Base-by-base conservation (phyloP, 768 basidiomycete species). In the Suillus subalutaceus region DNA sequence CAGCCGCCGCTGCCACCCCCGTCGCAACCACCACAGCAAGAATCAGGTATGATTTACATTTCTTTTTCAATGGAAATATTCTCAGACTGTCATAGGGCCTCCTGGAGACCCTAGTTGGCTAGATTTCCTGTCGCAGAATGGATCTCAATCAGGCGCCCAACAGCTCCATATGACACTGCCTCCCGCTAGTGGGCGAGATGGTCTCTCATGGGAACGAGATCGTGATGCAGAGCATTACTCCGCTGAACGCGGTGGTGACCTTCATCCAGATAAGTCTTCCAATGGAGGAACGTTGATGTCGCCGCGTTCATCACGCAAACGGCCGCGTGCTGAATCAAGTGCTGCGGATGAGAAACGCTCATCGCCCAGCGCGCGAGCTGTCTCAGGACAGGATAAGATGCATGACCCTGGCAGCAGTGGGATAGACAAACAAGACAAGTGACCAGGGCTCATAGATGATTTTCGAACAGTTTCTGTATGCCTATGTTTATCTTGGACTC, bases 31-130 rank as follows among this genome's bases (percentile, higher is more conserved):
- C 63, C 68, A 59, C 74, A 68, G 37, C 74, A 78, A 55, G 72
- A 74, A 60, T 65, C 71, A 63, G 74, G 75, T 74, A 53, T 18
- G 70, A 56, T 48, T 46, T 2, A 13, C 13, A 26, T 46, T 18
- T 4, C 12, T 46, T 30, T 4, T n/a, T 7, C 8, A 5, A 6
- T 16, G 20, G n/a, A 41, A 38, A 32, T 35, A 15, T 56, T 44
- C 66, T 69, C 52, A 69, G 20, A 35, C 15, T 1, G 52, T 20
- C 15, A 40, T 43, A 76, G 75, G 70, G 46, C 72, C 74, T 40
- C 60, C 78, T 23, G 72, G 70, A 15, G 78, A 78, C n/a, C 68
- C 78, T 4, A 72, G 64, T 40, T 78, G 77, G 77, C 71, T 78
- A 41, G 77, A 78, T 46, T 78, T 78, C 44, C 46, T 78, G 56